Evolutionary conservation across 2,329 filamentous ascomycete species (phyloP).

Genomic region (Cercospora beticola): DNA sequence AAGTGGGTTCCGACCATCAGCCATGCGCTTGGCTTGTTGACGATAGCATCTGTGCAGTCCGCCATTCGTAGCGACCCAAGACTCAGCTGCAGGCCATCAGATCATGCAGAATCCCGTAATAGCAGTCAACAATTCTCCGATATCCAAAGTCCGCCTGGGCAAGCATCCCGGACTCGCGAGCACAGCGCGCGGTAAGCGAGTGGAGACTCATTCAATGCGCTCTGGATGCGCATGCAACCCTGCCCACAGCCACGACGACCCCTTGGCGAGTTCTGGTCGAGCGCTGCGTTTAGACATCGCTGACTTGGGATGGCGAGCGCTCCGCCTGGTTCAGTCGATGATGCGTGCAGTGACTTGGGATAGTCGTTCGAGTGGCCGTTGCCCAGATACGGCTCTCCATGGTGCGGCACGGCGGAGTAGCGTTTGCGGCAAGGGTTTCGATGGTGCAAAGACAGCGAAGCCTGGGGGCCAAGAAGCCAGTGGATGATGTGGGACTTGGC

Average conservation of each 20-base stretch:
- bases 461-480: slow-evolving; percentile 8
- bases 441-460: slow-evolving; percentile 15
- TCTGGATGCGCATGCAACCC: neutral
- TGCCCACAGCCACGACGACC: neutral
- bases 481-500: slow-evolving; percentile 19
- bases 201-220: neutral
- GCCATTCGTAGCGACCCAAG: slow-evolving; percentile 18
- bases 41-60: slow-evolving; percentile 3
- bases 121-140: slow-evolving; percentile 21
- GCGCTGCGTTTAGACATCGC: neutral
- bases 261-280: neutral
- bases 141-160: slow-evolving; percentile 13
- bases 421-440: slow-evolving; percentile 4
- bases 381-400: slow-evolving; percentile 24
- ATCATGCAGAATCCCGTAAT: slow-evolving; percentile 15
- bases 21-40: slow-evolving; percentile 14
- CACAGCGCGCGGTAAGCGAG: slow-evolving; percentile 3
- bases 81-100: slow-evolving; percentile 11
- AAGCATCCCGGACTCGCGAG: slow-evolving; percentile 11
- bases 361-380: neutral
- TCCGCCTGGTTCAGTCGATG: neutral
- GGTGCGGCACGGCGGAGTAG: slow-evolving; percentile 20
- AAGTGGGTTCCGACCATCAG: slow-evolving; percentile 18
- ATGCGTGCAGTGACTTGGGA: slow-evolving; percentile 4
- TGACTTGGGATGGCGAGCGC: neutral